Evolutionary conservation across 23 red algal genomes (phyloP), one percentile per base, ranked within the genome.

Genomic region (Cyanidioschyzon merolae): DNA sequence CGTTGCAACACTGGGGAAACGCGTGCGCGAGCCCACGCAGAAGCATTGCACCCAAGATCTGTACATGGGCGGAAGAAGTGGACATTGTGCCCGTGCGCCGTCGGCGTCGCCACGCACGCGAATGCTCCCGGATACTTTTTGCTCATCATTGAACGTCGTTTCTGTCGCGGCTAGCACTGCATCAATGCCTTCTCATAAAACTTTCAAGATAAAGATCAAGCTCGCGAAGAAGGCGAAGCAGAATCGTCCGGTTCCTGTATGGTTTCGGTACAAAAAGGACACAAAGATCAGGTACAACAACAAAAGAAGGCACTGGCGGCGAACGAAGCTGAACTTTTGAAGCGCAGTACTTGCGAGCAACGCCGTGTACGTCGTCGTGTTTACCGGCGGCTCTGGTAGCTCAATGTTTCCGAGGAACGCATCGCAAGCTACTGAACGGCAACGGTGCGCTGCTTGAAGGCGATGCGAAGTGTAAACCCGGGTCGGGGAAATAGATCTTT

Each of bases 311-410:
- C 92, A 96, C 84, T 96, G 92, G 92, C 85, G 92, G 36, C 88
- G 92, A 57, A 96, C 92, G 41, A 96, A 96, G 87, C 88, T 96
- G 32, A 84, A 84, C 74, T 96, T 96, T 83, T 96, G 83, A 83
- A 32, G 1, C 2, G 77, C 59, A 15, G n/a, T n/a, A n/a, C n/a
- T n/a, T n/a, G n/a, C 24, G n/a, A n/a, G 54, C 24, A 58, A 58
- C 24, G 54, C 24, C n/a, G 24, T 58, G 54, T 58, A 24, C 54
- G 24, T 58, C 24, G 24, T 24, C n/a, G 54, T 24, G 54, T n/a
- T 58, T n/a, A 24, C 24, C 24, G 24, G 54, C 54, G 24, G 54
- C 24, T 24, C n/a, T 58, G 54, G n/a, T 58, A 24, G 54, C n/a
- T 24, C 54, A 24, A 58, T 58, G 24, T n/a, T 58, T 58, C n/a